phyloP scores from a whole-genome alignment of 306 rosid species.

The Quercus agrifolia region DNA sequence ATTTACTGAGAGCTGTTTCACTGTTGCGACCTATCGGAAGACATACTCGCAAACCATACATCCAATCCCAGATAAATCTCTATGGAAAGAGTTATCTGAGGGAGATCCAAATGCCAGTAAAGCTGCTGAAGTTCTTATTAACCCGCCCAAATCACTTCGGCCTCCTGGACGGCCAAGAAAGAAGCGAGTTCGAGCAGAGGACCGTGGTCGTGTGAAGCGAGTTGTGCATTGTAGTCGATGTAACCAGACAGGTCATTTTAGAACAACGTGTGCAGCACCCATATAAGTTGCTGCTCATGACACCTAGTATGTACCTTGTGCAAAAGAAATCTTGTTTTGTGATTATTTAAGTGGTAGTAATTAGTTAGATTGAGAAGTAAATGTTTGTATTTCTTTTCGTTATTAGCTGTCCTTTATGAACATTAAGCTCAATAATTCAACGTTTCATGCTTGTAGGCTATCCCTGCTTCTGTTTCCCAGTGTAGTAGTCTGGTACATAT shows the following conservation, averaged over 20 bases:
- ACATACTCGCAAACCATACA: conserved; percentile 86
- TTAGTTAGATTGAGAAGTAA: conserved; percentile 39
- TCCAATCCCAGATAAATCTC: conserved; percentile 84
- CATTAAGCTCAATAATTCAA: conserved; percentile 8
- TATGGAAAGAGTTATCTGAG: conserved; percentile 71
- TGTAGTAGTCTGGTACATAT: no score
- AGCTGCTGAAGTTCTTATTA: conserved; percentile 41
- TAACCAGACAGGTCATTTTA: conserved; percentile 88
- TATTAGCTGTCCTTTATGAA: conserved; percentile 29
- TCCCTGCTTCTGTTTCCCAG: no score
- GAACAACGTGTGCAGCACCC: conserved; percentile 93
- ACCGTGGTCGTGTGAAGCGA: conserved; percentile 80
- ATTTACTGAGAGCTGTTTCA: conserved; percentile 81
- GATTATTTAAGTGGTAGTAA: conserved; percentile 33
- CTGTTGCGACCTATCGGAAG: conserved; percentile 81
- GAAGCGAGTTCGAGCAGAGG: conserved; percentile 83
- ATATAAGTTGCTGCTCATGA: conserved; percentile 27
- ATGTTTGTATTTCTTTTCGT: conserved; percentile 21
- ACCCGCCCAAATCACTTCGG: conserved; percentile 79
- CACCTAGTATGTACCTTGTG: conserved; percentile 11
- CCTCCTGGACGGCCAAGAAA: conserved; percentile 85
- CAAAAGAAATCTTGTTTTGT: conserved; percentile 22
- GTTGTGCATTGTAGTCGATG: conserved; percentile 92
- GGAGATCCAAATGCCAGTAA: conserved; percentile 43
- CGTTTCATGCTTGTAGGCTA: background rate